Evolutionary conservation across 75 land plant species (phyloP).

Genomic region (Ceratopteris richardii): DNA sequence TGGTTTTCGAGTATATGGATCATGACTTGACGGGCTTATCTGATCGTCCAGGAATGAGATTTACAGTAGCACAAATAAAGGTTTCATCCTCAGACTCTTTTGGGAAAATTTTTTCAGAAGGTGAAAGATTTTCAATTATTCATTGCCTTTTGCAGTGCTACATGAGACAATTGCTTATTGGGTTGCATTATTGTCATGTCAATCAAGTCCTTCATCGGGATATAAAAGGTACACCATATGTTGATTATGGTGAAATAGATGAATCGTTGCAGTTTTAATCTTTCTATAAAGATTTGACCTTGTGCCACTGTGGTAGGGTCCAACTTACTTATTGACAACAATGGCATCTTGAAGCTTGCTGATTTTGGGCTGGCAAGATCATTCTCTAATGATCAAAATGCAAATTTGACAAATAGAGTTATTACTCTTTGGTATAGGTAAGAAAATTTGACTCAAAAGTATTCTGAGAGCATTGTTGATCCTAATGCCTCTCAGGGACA

Average conservation of each 20-base stretch:
- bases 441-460: neutral
- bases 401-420: constrained; percentile 77
- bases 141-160: constrained; percentile 55
- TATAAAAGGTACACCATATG: constrained; percentile 95
- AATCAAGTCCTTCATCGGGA: constrained; percentile 98
- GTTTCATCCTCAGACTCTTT: constrained; percentile 19
- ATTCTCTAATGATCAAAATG: constrained; percentile 71
- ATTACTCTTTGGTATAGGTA: constrained; percentile 98
- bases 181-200: constrained; percentile 93
- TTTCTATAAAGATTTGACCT: too few relatives aligned
- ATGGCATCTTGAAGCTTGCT: constrained; percentile 91
- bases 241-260: too few relatives aligned
- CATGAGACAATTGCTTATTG: constrained; percentile 87
- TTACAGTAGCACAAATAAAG: constrained; percentile 88
- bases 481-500: too few relatives aligned
- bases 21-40: constrained; percentile 94
- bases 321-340: constrained; percentile 88
- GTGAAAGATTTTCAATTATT: too few relatives aligned
- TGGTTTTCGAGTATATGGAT: constrained; percentile 99
- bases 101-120: neutral
- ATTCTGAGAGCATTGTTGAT: too few relatives aligned
- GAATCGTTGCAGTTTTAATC: constrained; percentile 7
- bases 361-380: constrained; percentile 98
- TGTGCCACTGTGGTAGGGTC: constrained; percentile 31
- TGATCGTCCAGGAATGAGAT: constrained; percentile 92